phyloP scores from a whole-genome alignment of 225 moss, liverwort and hornwort species.

The Pleurozium schreberi region DNA sequence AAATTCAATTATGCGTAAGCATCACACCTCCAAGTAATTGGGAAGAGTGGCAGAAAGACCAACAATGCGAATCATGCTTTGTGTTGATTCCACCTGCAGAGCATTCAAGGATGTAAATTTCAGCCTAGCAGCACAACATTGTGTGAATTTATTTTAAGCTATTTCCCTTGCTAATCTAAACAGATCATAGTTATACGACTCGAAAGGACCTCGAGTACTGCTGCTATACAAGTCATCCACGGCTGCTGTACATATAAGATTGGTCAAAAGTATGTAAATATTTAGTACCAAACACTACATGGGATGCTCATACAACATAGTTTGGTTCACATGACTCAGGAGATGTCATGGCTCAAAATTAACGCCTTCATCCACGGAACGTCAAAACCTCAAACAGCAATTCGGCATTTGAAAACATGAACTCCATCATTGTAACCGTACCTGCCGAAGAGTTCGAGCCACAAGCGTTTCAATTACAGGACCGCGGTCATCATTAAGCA shows the following conservation, averaged over 20 bases:
- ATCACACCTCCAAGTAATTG: constrained; percentile 84
- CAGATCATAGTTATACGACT: background rate
- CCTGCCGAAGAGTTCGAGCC: constrained; percentile 96
- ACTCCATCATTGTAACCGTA: constrained; percentile 1
- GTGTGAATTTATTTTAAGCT: background rate
- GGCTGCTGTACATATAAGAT: background rate
- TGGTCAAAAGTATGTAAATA: background rate
- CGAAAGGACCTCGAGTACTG: background rate
- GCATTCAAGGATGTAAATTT: background rate
- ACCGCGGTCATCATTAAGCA: constrained; percentile 95
- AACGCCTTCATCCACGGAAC: background rate
- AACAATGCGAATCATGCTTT: constrained; percentile 98
- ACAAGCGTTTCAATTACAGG: constrained; percentile 98
- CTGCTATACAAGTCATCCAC: background rate
- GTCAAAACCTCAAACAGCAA: background rate
- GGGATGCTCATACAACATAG: background rate
- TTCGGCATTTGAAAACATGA: background rate
- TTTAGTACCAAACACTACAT: background rate
- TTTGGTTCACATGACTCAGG: background rate
- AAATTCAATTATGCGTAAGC: background rate
- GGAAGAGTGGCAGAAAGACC: constrained; percentile 98
- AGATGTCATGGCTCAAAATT: background rate
- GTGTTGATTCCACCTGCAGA: constrained; percentile 85
- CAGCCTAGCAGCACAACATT: background rate
- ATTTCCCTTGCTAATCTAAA: background rate